Evolutionary conservation across 441 rosid genomes (phyloP), one percentile per base, ranked within the genome.

Genomic region (Adansonia grandidieri): DNA sequence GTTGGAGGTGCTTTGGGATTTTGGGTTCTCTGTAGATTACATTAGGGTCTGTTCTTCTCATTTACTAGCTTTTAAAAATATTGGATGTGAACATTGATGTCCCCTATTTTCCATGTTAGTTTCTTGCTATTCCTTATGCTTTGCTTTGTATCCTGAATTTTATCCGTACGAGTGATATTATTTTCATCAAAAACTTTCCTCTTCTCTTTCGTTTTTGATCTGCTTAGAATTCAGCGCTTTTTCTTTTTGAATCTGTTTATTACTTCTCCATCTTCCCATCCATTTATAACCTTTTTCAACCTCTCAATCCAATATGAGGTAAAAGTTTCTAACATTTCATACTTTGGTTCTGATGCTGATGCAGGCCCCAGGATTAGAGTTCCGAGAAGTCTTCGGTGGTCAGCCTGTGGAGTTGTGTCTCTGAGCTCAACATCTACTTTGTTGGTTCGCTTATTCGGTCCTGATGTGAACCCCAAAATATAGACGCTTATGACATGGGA

Each of bases 381-480:
- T 57, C 98, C 98, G 8, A 91, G 97, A 85, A 89, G 89, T 77
- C 90, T 95, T 6, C 87, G 98, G 53, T 95, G 98, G 98, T 97
- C 97, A 79, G 87, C 86, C 71, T 93, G 93, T 19, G 98, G 98
- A 78, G 97, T 95, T 51, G 67, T 90, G 69, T 85, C 92, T 24
- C 80, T 87, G 44, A 89, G 98, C 79, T 83, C 94, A 79, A 74
- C 90, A 60, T 69, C 93, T 10, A 90, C 97, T n/a, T 58, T 85
- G 58, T 90, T 95, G 81, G 97, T 95, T 51, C 90, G 90, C 80
- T 91, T 95, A 32, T 85, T 93, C 22, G 92, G 94, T 75, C 97
- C 98, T 20, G 98, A 82, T 95, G 97, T 61, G 98, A 95, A 76
- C 97, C 97, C 13, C 98, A 91, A 84, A 95, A 95, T 62, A 91